A percentile compares a stretch with the other conserved stretches of the same genome.
Conservation (phyloP, 2,329 filamentous ascomycete genomes). For the Ascosphaera apis region DNA sequence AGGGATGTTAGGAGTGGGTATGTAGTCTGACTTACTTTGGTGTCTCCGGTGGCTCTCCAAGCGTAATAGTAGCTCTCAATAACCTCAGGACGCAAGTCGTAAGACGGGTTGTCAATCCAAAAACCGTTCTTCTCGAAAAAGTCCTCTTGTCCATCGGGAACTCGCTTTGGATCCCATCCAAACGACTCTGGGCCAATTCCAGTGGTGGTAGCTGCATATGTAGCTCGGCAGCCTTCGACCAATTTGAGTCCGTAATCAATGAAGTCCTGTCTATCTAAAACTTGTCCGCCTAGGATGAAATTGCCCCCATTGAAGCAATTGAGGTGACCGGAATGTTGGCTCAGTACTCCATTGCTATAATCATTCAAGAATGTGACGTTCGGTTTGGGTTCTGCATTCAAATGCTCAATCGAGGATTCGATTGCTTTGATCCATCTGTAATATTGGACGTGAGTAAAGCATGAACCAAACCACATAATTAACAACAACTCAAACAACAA, state of each 20-base stretch:
- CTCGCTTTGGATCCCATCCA: slow-evolving; percentile 32
- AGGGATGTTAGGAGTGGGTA: background rate
- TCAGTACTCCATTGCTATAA: slow-evolving; percentile 15
- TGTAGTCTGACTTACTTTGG: slow-evolving; percentile 19
- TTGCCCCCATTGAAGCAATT: slow-evolving; percentile 71
- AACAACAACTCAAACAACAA: too few species aligned
- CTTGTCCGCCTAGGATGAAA: slow-evolving; percentile 59
- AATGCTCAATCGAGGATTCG: slow-evolving; percentile 49
- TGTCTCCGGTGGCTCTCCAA: slow-evolving; percentile 52
- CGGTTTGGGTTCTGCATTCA: slow-evolving; percentile 46
- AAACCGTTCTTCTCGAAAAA: slow-evolving; percentile 50
- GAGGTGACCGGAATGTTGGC: slow-evolving; percentile 26
- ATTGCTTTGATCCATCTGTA: slow-evolving; percentile 48
- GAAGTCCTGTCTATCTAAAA: slow-evolving; percentile 42
- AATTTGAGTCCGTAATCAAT: slow-evolving; percentile 51
- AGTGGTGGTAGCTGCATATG: slow-evolving; percentile 45
- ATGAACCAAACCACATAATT: too few species aligned
- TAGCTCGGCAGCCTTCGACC: slow-evolving; percentile 48
- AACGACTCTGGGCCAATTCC: slow-evolving; percentile 57
- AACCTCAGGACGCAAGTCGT: slow-evolving; percentile 57
- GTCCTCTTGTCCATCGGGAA: slow-evolving; percentile 23
- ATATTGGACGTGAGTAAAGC: background rate
- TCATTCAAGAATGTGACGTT: slow-evolving; percentile 43
- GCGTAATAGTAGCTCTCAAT: slow-evolving; percentile 75
- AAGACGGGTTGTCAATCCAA: slow-evolving; percentile 38